Evolutionary conservation across 2,329 filamentous ascomycete genomes (phyloP), one percentile per base, ranked within the genome.

Genomic region (Monilinia fructigena): DNA sequence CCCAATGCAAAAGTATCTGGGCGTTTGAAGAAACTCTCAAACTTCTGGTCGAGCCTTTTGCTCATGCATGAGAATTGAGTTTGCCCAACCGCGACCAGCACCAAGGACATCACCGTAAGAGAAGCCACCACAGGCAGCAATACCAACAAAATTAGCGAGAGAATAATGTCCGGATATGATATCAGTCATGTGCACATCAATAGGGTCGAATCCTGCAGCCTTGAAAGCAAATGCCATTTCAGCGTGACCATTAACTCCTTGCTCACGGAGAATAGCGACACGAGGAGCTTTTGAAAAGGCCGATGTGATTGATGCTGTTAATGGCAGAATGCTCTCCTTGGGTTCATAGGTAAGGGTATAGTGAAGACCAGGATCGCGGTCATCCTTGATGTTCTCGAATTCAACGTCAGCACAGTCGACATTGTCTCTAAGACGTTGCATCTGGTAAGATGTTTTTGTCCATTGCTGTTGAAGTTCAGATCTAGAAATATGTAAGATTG

Each of bases 151-250:
- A 70, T 88, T 89, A 52, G 88, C 84, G 11, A 99, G 87, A 0
- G 91, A 93, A 35, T 65, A 65, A 69, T 91, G 87, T 20, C 91
- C 89, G 14, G 86, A 87, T 31, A 92, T 87, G 66, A 98, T 88
- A 74, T 98, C 94, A 4, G 90, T 95, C 95, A 99, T 98, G 82
- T 97, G 94, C 1, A 98, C 89, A 75, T 99, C 94, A 56, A 98
- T 86, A 18, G 93, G 87, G 60, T 93, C 89, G 80, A 98, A 98
- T 48, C 94, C 94, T 54, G 95, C 94, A 47, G 88, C 88, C 71
- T 90, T 88, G 83, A 98, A 98, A 59, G 93, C 93, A 75, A 96
- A 98, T 0, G 95, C 95, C 92, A 99, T 96, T 78, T 99, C 95
- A n/a, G 92, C 89, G 74, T 97, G 87, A 53, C 93, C 92, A 79